Conservation (phyloP, 805 yeast species). For the Nakazawaea ernobii region DNA sequence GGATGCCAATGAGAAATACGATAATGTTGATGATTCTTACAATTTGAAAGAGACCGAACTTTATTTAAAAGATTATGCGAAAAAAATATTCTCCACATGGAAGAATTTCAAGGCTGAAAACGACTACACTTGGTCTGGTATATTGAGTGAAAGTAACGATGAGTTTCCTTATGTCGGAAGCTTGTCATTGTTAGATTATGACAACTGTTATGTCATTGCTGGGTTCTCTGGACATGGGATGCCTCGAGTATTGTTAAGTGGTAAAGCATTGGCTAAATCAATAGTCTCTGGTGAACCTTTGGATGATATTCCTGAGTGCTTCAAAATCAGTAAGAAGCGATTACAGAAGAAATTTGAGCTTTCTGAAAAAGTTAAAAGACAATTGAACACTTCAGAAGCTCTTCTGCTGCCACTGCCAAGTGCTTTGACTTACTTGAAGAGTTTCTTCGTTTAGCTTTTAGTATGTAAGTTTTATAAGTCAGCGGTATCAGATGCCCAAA, state of each 20-base stretch:
- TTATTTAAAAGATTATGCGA: conserved; percentile 10
- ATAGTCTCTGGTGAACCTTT: conserved; percentile 9
- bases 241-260: conserved; percentile 14
- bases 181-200: conserved; percentile 5
- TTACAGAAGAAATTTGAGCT: not conserved
- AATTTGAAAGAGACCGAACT: conserved; percentile 5
- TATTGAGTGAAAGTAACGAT: conserved; percentile 15
- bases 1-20: not conserved
- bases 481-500: no score
- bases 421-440: no score
- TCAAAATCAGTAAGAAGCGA: conserved; percentile 11
- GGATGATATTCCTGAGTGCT: conserved; percentile 12
- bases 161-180: conserved; percentile 15
- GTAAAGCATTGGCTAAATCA: conserved; percentile 12
- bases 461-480: no score
- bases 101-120: conserved; percentile 3
- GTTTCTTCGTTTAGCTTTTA: no score
- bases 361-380: no score
- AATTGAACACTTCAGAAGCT: no score
- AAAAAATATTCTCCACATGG: conserved; percentile 11
- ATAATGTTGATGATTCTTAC: conserved; percentile 12
- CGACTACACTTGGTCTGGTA: conserved; percentile 14
- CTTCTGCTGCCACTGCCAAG: no score
- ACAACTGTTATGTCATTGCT: conserved; percentile 12
- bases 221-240: conserved; percentile 17